Evolutionary conservation across 2,329 filamentous ascomycete species (phyloP), one percentile per base, ranked within the genome.

Genomic region (Albophoma yamanashiensis): DNA sequence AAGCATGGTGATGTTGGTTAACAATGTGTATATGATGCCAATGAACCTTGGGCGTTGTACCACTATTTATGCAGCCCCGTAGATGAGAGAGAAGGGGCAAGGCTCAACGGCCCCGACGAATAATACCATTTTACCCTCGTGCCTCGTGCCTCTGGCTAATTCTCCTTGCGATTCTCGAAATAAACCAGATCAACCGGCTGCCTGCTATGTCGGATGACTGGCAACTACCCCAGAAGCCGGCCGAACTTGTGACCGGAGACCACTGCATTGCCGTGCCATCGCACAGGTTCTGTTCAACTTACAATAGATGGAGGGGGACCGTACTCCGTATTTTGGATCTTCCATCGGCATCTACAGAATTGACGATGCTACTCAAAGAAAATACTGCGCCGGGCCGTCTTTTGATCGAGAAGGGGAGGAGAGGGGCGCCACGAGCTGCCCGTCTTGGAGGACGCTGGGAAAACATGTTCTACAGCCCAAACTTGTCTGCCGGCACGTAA

Each of bases 261-360:
- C 9, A 38, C 11, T 14, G 11, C 9, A 38, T 14, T 38, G 12
- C 8, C 36, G 11, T 12, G 36, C 36, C 12, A 38, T 38, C 36
- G 11, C 36, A 38, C 11, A 2, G 11, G 11, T 14, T 9, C 31
- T 15, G 27, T 53, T 36, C 20, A n/a, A 36, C n/a, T 6, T 20
- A 34, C 47, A 27, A 36, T 11, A 17, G 31, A 12, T 4, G 5
- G 50, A 14, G 31, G 31, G 31, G 5, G 27, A 31, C 3, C 47
- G 27, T n/a, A 17, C 17, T 52, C 17, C 15, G 14, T 27, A 20
- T 31, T 34, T 20, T 2, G 12, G 27, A 31, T 15, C 27, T 53
- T 17, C 45, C 43, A 20, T 57, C 27, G 58, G 58, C 43, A 58
- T 59, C 43, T 59, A 58, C 15, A 34, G n/a, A 59, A 58, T 55